Base-by-base conservation (phyloP, 352 stramenopile species). In the Pythium utonaiense region DNA sequence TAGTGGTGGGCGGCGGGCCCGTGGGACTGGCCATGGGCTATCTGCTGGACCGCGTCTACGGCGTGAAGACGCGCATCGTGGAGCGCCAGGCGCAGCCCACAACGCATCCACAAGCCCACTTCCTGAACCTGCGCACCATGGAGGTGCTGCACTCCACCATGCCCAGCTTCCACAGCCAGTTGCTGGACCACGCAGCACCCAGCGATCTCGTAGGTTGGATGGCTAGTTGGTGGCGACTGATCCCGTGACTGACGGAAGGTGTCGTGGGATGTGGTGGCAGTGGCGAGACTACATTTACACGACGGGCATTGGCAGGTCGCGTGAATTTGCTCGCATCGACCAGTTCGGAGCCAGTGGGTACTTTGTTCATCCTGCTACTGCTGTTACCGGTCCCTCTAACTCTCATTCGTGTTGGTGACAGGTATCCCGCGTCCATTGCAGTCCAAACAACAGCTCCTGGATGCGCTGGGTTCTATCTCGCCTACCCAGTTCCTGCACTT, bases 121-220 rank as follows among this genome's bases (percentile, higher is more conserved):
- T 98, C 73, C 80, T 98, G 31, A 98, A 98, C 64, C 75, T 97
- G 7, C 78, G 95, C 28, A 96, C 88, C 1, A 97, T 98, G 90
- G 95, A 98, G 60, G 87, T 98, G 61, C 70, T 98, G 4, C 83
- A 83, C 28, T 57, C 75, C 33, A 62, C 80, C n/a, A 83, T 94
- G 71, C 80, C 80, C 17, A 60, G 42, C 40, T 89, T 94, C 49
- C 86, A 96, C 60, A 74, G 93, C 61, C 73, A 70, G 7, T 50
- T 95, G 55, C 62, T 89, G 9, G 63, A 71, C 38, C 58, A 88
- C 27, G 83, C 85, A 3, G 81, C 83, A 3, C 75, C 83, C 16
- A 89, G 78, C 27, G 64, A 72, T 7, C 71, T 87, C 55, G 86
- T 93, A 75, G 16, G 64, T 52, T 7, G 44, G n/a, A n/a, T n/a